Conservation (phyloP, 2,329 filamentous ascomycete species). For the Exserohilum rostratum region DNA sequence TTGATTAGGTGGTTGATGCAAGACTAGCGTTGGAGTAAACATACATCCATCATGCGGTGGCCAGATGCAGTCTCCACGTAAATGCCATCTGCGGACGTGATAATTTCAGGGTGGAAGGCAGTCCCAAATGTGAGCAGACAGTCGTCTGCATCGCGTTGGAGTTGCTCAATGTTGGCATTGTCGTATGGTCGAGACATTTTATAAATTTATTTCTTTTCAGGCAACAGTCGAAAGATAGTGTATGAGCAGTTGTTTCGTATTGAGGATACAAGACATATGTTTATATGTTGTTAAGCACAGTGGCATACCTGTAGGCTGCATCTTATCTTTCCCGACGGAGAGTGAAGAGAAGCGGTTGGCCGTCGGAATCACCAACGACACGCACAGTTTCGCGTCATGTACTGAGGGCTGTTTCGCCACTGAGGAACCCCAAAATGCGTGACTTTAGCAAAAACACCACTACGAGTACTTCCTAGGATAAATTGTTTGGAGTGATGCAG, state of each 20-base stretch:
- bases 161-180: slow-evolving; percentile 19
- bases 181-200: slow-evolving; percentile 28
- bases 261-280: not conserved
- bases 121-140: slow-evolving; percentile 32
- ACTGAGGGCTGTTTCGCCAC: not conserved
- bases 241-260: too few relatives aligned
- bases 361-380: not conserved
- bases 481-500: not conserved
- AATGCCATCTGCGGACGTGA: slow-evolving; percentile 35
- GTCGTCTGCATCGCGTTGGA: slow-evolving; percentile 30
- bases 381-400: not conserved
- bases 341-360: not conserved
- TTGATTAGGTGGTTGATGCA: not conserved
- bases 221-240: too few relatives aligned
- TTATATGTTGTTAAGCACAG: not conserved
- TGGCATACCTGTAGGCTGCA: not conserved
- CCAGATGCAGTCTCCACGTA: slow-evolving; percentile 39
- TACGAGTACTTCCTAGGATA: not conserved
- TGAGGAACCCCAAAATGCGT: not conserved
- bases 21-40: not conserved
- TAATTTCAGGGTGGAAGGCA: slow-evolving; percentile 37
- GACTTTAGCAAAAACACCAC: not conserved
- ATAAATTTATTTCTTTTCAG: not conserved
- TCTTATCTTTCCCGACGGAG: slow-evolving; percentile 11
- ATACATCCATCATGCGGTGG: slow-evolving; percentile 39